Base-by-base conservation (phyloP, 2,329 filamentous ascomycete species). In the Pseudocercospora vitis region DNA sequence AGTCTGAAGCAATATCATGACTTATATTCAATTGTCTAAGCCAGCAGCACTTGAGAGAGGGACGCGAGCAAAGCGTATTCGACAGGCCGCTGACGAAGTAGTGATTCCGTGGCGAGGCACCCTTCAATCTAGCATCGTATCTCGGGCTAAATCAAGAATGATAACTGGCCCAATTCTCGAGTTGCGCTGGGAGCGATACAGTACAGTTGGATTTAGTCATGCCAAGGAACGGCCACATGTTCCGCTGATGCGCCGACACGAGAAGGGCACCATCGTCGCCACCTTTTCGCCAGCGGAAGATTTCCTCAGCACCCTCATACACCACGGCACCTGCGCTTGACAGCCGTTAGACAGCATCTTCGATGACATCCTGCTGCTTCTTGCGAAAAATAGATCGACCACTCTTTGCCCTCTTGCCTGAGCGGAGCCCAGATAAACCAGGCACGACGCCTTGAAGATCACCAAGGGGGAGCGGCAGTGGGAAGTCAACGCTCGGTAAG, bases 401-500 rank as follows among this genome's bases (percentile, higher is more conserved):
- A 8, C 50, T 50, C 28, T 14, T 31, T 23, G 23, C 42, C n/a
- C 21, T 23, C 21, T 46, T 49, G 6, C 52, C 52, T n/a, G 37
- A 31, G 7, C 39, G 14, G 5, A 55, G 24, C 8, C 57, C 57
- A 11, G 50, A 55, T 16, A 62, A 26, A 6, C 47, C 44, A 19
- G 59, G 59, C 2, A 62, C 50, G 23, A 62, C 35, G 11, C 50
- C 44, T 4, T 53, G 48, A 7, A 62, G 40, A 33, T 62, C 59
- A 4, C 59, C 59, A 33, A 62, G 44, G 21, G 59, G 59, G 5
- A 62, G 24, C 11, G 48, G 48, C 11, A 57, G 4, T 5, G 59
- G 59, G 32, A 62, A 62, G 46, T 62, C 59, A 14, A 62, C 59
- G 7, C 48, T 59, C 12, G 57, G 59, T 23, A 62, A 49, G 29